Base-by-base conservation (phyloP, 1,139 yeast genomes). In the Kazachstania sp. region DNA sequence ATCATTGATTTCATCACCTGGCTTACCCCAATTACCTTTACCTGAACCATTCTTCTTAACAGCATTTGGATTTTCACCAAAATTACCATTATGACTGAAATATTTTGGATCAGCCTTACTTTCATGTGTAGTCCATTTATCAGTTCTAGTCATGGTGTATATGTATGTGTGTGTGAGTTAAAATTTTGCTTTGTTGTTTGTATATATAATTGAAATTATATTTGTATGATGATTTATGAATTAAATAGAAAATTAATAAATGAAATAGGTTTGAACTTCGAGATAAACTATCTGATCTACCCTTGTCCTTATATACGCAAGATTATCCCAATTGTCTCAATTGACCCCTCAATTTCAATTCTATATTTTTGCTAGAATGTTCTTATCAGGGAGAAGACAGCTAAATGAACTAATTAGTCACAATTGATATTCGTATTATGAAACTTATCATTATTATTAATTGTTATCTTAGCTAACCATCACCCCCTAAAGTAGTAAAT, bases 41-140 rank as follows among this genome's bases (percentile, higher is more conserved):
- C 97, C 97, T 43, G 85, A 86, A 48, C 97, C 97, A 51, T 75
- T 74, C 68, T 86, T 87, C 77, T 87, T 87, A 49, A 84, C 75
- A 63, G 80, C 78, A 62, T 79, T 81, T 49, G 95, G 95, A 52
- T 81, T 79, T 49, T 78, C 73, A 58, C 82, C 81, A 51, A 67
- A 64, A 58, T 75, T 74, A 34, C 94, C 95, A 57, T 77, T 74
- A 63, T 83, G 87, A 51, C 88, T 83, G 66, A 86, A 86, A 78
- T 78, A 86, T 62, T 77, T 80, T 47, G 88, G 79, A 53, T 74
- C 78, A 34, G 78, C 71, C 52, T 74, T 71, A 49, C 75, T 67
- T 65, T 83, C 84, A 61, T 78, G 83, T 42, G 72, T 72, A 37
- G 83, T 77, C 83, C 92, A 83, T 70, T 86, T 83, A 68, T 79